Base-by-base conservation (phyloP, 225 moss, liverwort and hornwort genomes). In the Lunularia cruciata region DNA sequence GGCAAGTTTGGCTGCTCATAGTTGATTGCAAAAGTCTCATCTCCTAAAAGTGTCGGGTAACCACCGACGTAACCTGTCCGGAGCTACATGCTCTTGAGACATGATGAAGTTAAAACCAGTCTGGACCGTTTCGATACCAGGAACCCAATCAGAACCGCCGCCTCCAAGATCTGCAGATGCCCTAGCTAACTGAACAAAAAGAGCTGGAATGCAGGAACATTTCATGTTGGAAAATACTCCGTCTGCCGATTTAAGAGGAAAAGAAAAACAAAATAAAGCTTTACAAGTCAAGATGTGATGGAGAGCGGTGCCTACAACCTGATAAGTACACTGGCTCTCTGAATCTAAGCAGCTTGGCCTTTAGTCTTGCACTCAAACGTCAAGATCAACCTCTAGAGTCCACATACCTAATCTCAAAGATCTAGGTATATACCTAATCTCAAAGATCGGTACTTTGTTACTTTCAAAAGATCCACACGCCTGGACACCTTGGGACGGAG, bases 51-150 rank as follows among this genome's bases (percentile, higher is more conserved):
- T 54, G 13, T 28, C 54, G 51, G 26, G 54, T 23, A 54, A 26
- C 28, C 28, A 28, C 28, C 27, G 3, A 13, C 54, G 54, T 54
- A 28, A 28, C 54, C 27, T 54, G 27, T 54, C 22, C 27, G 36
- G 19, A 9, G 33, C 37, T 37, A 61, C 5, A 40, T 15, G 42
- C 10, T 61, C 20, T 26, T 61, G 40, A 61, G 39, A 40, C 23
- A 37, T 61, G 61, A 61, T 61, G 61, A 61, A 61, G 61, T 39
- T 10, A 13, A 61, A 22, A 61, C 38, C 25, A 23, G 39, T 61
- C 61, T 61, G 33, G 26, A 25, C 40, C 61, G 61, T 14, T 26
- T 40, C 40, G 20, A 39, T 40, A 40, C 25, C 61, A 22, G 61
- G 61, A 22, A 14, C 15, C 23, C 42, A 38, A 39, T 12, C 61